Evolutionary conservation across 1,284 basidiomycete species (phyloP).

Genomic region (Sporisorium sorghi): DNA sequence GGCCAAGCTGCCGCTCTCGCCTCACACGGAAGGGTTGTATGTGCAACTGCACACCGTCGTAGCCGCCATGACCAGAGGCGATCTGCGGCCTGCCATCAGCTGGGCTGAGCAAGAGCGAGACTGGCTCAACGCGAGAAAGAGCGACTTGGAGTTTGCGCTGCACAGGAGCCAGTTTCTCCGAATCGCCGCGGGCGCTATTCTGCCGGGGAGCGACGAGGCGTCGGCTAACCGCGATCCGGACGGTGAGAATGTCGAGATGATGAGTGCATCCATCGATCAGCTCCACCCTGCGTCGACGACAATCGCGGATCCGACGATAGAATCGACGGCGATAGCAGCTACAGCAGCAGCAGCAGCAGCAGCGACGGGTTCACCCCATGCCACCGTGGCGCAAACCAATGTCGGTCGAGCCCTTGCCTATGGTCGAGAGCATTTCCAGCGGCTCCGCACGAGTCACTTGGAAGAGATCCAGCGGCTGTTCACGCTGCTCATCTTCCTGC

Average conservation of each 20-base stretch:
- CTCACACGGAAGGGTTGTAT: constrained; percentile 16
- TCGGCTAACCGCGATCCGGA: constrained; percentile 39
- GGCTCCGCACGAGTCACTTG: constrained; percentile 77
- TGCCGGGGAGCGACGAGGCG: constrained; percentile 12
- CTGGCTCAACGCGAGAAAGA: constrained; percentile 47
- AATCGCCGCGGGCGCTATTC: constrained; percentile 47
- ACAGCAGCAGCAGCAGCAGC: not conserved
- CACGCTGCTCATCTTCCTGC: constrained; percentile 79
- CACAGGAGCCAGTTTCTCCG: constrained; percentile 59
- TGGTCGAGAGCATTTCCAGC: constrained; percentile 77
- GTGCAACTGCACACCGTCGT: constrained; percentile 35
- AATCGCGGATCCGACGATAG: not conserved
- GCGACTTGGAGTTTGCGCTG: constrained; percentile 58
- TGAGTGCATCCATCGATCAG: constrained; percentile 33
- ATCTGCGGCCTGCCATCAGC: constrained; percentile 53
- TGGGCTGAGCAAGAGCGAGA: constrained; percentile 53
- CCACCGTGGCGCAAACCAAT: constrained; percentile 34
- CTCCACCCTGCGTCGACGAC: constrained; percentile 9
- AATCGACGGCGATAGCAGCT: not conserved
- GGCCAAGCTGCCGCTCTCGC: constrained; percentile 24
- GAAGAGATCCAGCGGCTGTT: constrained; percentile 82
- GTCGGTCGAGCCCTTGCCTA: constrained; percentile 77
- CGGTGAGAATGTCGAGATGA: constrained; percentile 55
- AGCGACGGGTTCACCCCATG: not conserved
- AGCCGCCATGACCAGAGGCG: constrained; percentile 38